Evolutionary conservation across 192 early-diverging fungal genomes (phyloP).

Genomic region (Linnemannia elongata): DNA sequence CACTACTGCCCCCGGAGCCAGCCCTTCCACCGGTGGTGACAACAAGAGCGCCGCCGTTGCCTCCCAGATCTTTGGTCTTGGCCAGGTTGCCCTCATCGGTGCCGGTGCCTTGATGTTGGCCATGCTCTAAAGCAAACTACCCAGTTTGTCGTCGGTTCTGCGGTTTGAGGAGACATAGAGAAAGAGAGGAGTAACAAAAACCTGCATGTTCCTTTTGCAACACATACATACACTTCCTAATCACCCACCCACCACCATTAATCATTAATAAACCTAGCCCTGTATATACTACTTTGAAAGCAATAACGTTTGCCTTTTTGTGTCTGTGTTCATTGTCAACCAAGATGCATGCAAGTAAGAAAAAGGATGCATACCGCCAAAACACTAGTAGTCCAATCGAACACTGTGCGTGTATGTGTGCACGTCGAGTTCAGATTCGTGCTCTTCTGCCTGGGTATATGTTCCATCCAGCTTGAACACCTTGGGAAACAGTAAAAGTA

Average conservation of each 20-base stretch:
- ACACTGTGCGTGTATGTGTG: background rate
- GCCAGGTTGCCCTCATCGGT: slow-evolving; percentile 15
- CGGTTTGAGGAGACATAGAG: background rate
- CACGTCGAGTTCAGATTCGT: background rate
- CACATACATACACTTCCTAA: slow-evolving; percentile 12
- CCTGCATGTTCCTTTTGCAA: slow-evolving; percentile 4
- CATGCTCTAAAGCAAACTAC: slow-evolving; percentile 24
- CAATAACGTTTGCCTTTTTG: background rate
- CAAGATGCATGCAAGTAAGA: background rate
- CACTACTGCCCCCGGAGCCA: background rate
- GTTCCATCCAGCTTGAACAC: background rate
- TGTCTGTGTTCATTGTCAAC: background rate
- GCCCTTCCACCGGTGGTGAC: background rate
- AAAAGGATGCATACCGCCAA: background rate
- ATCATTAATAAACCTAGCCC: slow-evolving; percentile 9
- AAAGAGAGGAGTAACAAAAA: background rate
- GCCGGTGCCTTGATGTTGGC: slow-evolving; percentile 32
- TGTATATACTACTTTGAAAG: background rate
- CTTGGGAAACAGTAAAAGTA: background rate
- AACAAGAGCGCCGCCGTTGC: background rate
- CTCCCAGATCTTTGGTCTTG: slow-evolving; percentile 26
- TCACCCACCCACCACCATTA: background rate
- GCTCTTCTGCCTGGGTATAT: background rate
- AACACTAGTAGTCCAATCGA: background rate
- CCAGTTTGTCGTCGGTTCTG: background rate